Percentiles rank a stretch among this genome's conserved stretches.
Evolutionary conservation across 495 filamentous ascomycete species (phyloP).

Genomic region (Penicillium verhagenii): DNA sequence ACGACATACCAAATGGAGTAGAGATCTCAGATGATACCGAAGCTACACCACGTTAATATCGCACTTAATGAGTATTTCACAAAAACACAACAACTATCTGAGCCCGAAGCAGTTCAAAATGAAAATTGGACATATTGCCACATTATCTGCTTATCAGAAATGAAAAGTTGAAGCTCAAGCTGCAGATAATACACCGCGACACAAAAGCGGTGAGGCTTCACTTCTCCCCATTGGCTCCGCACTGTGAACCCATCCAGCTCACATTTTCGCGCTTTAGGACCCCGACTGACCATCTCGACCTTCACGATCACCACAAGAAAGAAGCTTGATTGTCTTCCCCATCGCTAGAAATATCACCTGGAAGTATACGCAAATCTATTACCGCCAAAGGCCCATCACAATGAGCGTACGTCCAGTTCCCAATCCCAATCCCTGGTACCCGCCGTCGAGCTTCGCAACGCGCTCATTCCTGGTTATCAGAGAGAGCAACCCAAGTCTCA

Average conservation of each 20-base stretch:
- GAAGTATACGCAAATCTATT: not conserved
- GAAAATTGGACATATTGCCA: not conserved
- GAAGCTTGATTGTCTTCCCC: slow-evolving; percentile 7
- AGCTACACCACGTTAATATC: not conserved
- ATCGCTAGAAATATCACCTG: not conserved
- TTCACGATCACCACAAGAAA: slow-evolving; percentile 13
- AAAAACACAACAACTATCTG: not conserved
- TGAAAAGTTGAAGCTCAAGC: not conserved
- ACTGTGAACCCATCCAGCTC: slow-evolving; percentile 27
- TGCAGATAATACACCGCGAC: too few relatives aligned
- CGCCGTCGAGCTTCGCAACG: slow-evolving; percentile 13
- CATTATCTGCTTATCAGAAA: not conserved
- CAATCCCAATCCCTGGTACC: not conserved
- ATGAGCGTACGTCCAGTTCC: slow-evolving; percentile 42
- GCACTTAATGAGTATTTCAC: not conserved
- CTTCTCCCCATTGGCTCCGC: slow-evolving; percentile 22
- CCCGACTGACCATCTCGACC: slow-evolving; percentile 16
- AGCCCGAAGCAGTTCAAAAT: not conserved
- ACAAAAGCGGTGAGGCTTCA: slow-evolving; percentile 31
- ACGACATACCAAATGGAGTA: too few relatives aligned
- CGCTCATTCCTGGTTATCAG: not conserved
- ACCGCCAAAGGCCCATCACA: slow-evolving; percentile 10
- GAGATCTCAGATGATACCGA: not conserved
- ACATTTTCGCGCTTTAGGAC: slow-evolving; percentile 37
- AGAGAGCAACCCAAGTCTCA: not conserved